Conservation (phyloP, 2,329 filamentous ascomycete species). For the Alternaria gansuensis region DNA sequence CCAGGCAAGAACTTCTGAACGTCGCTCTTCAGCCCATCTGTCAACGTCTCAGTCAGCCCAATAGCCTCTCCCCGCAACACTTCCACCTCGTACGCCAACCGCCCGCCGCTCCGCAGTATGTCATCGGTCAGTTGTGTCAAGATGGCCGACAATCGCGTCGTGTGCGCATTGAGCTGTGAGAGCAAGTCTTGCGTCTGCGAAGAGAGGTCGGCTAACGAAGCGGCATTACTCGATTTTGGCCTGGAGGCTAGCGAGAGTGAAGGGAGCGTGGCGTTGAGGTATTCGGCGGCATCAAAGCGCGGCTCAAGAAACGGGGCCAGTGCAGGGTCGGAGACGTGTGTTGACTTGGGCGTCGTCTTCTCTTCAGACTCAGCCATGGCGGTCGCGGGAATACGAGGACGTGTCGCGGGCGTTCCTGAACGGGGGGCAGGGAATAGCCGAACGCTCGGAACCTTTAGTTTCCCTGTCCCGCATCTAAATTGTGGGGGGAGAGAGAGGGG, state of each 20-base stretch:
- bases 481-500: slow-evolving; percentile 26
- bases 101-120: slow-evolving; percentile 85
- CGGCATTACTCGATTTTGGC: slow-evolving; percentile 54
- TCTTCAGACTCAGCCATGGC: slow-evolving; percentile 42
- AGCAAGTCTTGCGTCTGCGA: slow-evolving; percentile 83
- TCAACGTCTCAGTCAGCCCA: slow-evolving; percentile 79
- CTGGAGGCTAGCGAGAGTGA: slow-evolving; percentile 64
- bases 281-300: slow-evolving; percentile 83
- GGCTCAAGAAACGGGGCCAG: slow-evolving; percentile 78
- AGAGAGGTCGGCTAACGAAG: slow-evolving; percentile 78
- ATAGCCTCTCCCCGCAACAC: slow-evolving; percentile 87
- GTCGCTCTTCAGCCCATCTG: slow-evolving; percentile 75
- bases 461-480: slow-evolving; percentile 15
- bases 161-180: slow-evolving; percentile 87
- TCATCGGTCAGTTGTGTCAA: slow-evolving; percentile 93
- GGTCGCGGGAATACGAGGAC: slow-evolving; percentile 21
- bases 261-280: slow-evolving; percentile 82
- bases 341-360: slow-evolving; percentile 35
- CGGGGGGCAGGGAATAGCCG: slow-evolving; percentile 23
- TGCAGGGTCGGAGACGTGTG: slow-evolving; percentile 74
- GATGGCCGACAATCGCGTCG: slow-evolving; percentile 78
- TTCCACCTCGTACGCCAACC: slow-evolving; percentile 94
- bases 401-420: slow-evolving; percentile 26
- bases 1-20: slow-evolving; percentile 75
- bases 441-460: slow-evolving; percentile 25